Base-by-base conservation (phyloP, 1,284 basidiomycete genomes). In the Apiotrichum laibachii region DNA sequence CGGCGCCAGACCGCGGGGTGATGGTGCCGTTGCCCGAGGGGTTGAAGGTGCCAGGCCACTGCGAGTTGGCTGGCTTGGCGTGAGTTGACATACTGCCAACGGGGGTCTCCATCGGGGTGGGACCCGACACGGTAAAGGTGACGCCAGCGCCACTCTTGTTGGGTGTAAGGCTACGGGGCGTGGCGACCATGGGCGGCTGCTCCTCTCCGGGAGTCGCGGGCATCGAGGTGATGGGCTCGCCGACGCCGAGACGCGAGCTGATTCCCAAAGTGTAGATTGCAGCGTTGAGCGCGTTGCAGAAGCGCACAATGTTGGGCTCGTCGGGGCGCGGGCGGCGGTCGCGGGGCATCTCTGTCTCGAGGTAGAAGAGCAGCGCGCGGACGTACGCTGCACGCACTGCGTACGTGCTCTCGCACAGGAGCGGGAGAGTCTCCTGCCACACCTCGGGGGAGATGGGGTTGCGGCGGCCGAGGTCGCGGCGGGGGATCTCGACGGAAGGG, bases 351-450 rank as follows among this genome's bases (percentile, higher is more conserved):
- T 94, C 91, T 52, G 84, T 81, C 51, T 83, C 80, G 62, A 93
- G 76, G 77, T 90, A 95, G 52, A 85, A 84, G 6, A 88, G 75
- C 11, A 94, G 77, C 1, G 86, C 84, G n/a, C 83, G 80, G 1
- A 85, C 83, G 70, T 92, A 94, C 64, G 89, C 86, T 21, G 85
- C 83, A 45, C 92, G 85, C 16, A 93, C 85, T 12, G 83, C 79
- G 63, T 85, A 86, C 57, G 89, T 86, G 21, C 80, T 75, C 68
- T 94, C 89, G 72, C 88, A 92, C 8, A 95, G 78, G 26, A 94
- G 81, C 51, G 86, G 87, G 46, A 95, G 76, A 1, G 90, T 93
- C 63, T 93, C 91, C 72, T 91, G 88, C 89, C 90, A 94, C 42
- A 88, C 84, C 69, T 92, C 89, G 21, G 88, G 86, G 1, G 87